Evolutionary conservation across 768 basidiomycete species (phyloP).

Genomic region (Omphalotus guepiniiformis): DNA sequence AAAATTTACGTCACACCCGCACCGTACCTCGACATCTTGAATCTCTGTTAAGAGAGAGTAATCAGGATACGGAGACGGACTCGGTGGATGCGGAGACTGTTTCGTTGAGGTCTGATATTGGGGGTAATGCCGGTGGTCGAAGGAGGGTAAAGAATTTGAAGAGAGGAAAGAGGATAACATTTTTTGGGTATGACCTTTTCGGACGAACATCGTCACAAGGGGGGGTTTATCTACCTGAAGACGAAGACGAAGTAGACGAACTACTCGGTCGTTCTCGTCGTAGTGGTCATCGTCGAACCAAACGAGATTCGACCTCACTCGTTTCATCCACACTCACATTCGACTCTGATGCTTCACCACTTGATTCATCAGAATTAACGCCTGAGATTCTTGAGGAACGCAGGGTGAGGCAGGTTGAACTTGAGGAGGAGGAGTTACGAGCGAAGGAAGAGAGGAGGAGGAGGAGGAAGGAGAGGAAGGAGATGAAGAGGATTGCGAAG

Average conservation of each 20-base stretch:
- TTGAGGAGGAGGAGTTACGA: slow-evolving; percentile 27
- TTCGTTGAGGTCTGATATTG: slow-evolving; percentile 64
- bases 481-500: slow-evolving; percentile 36
- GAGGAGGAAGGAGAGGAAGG: slow-evolving; percentile 41
- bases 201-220: slow-evolving; percentile 42
- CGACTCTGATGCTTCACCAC: slow-evolving; percentile 67
- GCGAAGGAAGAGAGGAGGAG: slow-evolving; percentile 48
- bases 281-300: slow-evolving; percentile 16
- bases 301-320: slow-evolving; percentile 6
- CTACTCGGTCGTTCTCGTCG: slow-evolving; percentile 12
- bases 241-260: slow-evolving; percentile 36
- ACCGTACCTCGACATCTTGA: slow-evolving; percentile 42
- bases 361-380: slow-evolving; percentile 55
- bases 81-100: slow-evolving; percentile 62
- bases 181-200: slow-evolving; percentile 68
- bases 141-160: slow-evolving; percentile 29
- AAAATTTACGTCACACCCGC: slow-evolving; percentile 32
- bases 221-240: slow-evolving; percentile 55
- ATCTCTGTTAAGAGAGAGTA: slow-evolving; percentile 39
- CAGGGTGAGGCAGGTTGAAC: slow-evolving; percentile 22
- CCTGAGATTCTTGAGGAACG: slow-evolving; percentile 42
- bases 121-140: slow-evolving; percentile 27
- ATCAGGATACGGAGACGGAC: slow-evolving; percentile 43
- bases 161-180: slow-evolving; percentile 37
- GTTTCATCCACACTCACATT: slow-evolving; percentile 40